Base-by-base conservation (phyloP, 257 asterid species). In the Solanum stenotomum region DNA sequence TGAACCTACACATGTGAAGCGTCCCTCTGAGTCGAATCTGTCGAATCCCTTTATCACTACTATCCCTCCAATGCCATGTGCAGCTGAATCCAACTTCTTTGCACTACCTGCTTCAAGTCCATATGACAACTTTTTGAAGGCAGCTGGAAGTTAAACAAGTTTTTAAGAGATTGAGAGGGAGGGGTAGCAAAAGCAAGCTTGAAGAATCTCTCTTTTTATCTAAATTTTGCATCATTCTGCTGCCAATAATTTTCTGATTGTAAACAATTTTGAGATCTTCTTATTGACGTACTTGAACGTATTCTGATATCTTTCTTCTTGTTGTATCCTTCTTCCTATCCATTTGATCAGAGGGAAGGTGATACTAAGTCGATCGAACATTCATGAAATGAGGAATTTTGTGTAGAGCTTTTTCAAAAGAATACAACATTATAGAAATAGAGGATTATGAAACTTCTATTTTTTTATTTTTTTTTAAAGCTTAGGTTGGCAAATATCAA, bases 61-160 rank as follows among this genome's bases (percentile, higher is more conserved):
- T 38, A 63, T 37, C 87, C 61, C 87, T 78, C 92, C 90, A 6
- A 89, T 68, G 89, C 90, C 90, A 52, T 88, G 95, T 40, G 88
- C 89, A 84, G 85, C 92, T 71, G 95, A 91, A 84, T 85, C 89
- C 2, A 88, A 90, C 90, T 91, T 89, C 85, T 89, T 95, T 77
- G 90, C 87, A 22, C 91, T 94, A 88, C 98, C 98, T 59, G 91
- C 93, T 83, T 84, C 95, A 56, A 93, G 96, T 90, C 98, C 98
- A 83, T 95, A 89, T 37, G 98, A 95, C 91, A 95, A 93, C 92
- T 93, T 95, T 90, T 89, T 95, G 93, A 95, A 94, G 91, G 98
- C 98, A 81, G 98, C 94, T 71, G 96, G 98, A 33, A 89, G 95
- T 89, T 94, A 90, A 93, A 72, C 0, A 72, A 70, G 38, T 49